These are phyloP conservation scores for Alternaria novae-zelandiae DNA, from an alignment of 2,329 filamentous ascomycete species.

Conservation along the genomic window DNA sequence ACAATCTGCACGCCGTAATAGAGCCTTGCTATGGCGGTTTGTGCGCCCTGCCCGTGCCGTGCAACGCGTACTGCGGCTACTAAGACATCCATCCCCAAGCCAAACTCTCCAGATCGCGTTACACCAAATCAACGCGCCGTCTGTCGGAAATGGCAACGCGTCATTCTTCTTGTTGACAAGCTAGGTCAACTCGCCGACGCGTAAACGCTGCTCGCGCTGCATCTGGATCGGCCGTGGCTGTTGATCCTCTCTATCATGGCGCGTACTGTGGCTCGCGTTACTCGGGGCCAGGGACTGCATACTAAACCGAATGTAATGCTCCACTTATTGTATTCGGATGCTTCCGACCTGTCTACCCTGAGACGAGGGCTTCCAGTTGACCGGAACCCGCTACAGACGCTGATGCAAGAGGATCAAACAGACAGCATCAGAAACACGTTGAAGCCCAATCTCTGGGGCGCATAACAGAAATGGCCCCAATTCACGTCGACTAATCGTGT, in stretches of 20 bases:
- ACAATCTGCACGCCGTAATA: background rate
- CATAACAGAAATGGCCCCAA: constrained; percentile 15
- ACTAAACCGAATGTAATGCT: constrained; percentile 15
- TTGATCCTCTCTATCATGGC: constrained; percentile 32
- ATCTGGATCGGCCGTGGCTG: constrained; percentile 28
- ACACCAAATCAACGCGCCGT: constrained; percentile 22
- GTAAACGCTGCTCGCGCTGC: constrained; percentile 10
- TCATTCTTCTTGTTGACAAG: constrained; percentile 22
- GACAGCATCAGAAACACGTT: constrained; percentile 20
- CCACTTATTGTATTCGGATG: constrained; percentile 30
- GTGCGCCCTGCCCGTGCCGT: constrained; percentile 30
- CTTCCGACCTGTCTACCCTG: constrained; percentile 20
- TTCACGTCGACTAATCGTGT: constrained; percentile 25
- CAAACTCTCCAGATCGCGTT: constrained; percentile 23
- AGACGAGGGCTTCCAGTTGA: constrained; percentile 32
- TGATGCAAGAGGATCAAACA: constrained; percentile 17
- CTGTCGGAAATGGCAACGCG: constrained; percentile 19
- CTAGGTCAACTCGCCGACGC: constrained; percentile 22
- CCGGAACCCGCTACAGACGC: constrained; percentile 29
- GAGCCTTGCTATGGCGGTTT: constrained; percentile 21
- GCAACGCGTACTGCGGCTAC: constrained; percentile 29
- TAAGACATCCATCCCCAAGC: constrained; percentile 35
- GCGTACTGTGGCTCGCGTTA: constrained; percentile 31
- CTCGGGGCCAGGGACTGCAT: constrained; percentile 22
- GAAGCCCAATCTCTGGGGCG: constrained; percentile 40